Base-by-base conservation (phyloP, 208 protist species). In the Acanthamoeba royreba region DNA sequence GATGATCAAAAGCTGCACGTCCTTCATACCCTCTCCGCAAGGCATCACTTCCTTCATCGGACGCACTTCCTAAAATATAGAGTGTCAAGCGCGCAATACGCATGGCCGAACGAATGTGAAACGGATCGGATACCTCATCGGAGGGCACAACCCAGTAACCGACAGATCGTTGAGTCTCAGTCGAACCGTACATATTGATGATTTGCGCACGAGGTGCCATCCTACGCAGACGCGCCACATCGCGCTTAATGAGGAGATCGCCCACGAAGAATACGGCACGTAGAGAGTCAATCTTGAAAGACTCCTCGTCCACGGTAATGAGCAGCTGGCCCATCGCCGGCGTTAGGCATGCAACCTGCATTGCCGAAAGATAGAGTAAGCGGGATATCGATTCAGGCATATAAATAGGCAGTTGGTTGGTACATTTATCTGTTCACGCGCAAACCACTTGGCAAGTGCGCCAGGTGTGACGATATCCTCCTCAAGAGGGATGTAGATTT, bases 111-210 rank as follows among this genome's bases (percentile, higher is more conserved):
- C 7, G 31, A 13, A n/a, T 77, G 31, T 46, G 42, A 47, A 69
- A 8, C 52, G 35, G 38, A 92, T 22, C 22, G 33, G 79, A 28
- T 47, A 45, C 22, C 43, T 69, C 63, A 17, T 74, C 63, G 31
- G 63, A 74, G 31, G 63, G 93, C 25, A 96, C 79, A 11, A 94
- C 77, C 52, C 52, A 96, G 69, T 96, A 96, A 7, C 93, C 92
- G 19, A 96, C 95, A n/a, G 95, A 92, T 8, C 95, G 58, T 88
- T 96, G 96, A 9, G 95, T 97, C 66, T 97, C 96, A 11, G 96
- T 97, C 17, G 96, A 97, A 9, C 96, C 96, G 83, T 97, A 97
- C 96, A 97, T 97, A 61, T 97, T 97, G 74, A 97, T 96, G 47
- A 96, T 86, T 7, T 77, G 46, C 45, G 53, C 94, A 9, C 96